These are phyloP conservation scores for Acacia melanoxylon DNA, from an alignment of 306 rosid genomes.

Conservation along the genomic window DNA sequence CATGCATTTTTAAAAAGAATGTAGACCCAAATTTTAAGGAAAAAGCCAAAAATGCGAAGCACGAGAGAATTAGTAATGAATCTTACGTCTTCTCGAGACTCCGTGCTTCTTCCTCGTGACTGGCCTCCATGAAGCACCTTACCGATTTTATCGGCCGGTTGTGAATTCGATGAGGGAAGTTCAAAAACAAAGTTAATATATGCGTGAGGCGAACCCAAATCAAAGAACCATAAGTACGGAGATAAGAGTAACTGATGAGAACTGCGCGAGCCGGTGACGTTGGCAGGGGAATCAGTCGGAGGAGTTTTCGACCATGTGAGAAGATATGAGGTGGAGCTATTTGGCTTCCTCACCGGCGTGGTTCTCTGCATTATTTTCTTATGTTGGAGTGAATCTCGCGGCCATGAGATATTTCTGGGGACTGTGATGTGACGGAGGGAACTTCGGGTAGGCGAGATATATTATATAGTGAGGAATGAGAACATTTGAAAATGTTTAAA, in stretches of 20 bases:
- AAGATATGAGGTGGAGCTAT: conserved; percentile 76
- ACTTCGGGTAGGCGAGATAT: neutral
- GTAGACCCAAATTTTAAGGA: neutral
- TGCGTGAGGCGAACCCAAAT: neutral
- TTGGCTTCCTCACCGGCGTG: conserved; percentile 61
- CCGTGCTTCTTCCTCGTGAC: conserved; percentile 88
- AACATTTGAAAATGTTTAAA: neutral
- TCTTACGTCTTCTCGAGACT: conserved; percentile 48
- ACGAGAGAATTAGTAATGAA: neutral
- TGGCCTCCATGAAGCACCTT: conserved; percentile 87
- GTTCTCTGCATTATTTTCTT: conserved; percentile 4
- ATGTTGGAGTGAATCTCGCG: neutral
- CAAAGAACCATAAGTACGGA: neutral
- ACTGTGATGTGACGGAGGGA: neutral
- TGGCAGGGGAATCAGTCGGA: conserved; percentile 43
- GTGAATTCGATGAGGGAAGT: conserved; percentile 21
- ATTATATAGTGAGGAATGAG: neutral
- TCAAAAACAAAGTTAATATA: neutral
- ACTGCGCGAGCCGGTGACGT: conserved; percentile 45
- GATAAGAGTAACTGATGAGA: conserved; percentile 27
- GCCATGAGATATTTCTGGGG: neutral
- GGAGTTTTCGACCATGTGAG: conserved; percentile 83
- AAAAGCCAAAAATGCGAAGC: neutral
- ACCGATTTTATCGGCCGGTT: conserved; percentile 90
- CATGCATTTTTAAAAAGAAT: neutral